A percentile compares a stretch with the other conserved stretches of the same genome.
These are phyloP conservation scores for Scheffersomyces titani DNA, from an alignment of 1,139 yeast species.

Conservation along the genomic window DNA sequence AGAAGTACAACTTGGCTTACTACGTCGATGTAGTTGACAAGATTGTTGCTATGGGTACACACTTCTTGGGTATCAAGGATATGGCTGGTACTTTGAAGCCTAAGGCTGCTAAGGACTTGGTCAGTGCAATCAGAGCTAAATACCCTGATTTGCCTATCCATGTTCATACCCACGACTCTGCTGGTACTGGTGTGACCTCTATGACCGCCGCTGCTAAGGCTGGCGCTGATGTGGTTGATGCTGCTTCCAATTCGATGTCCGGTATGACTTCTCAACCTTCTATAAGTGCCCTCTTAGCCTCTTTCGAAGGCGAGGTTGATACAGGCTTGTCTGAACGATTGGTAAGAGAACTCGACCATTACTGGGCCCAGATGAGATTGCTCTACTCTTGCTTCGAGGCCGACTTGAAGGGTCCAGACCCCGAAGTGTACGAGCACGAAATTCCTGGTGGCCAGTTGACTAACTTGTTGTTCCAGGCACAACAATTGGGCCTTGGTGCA, in stretches of 20 bases:
- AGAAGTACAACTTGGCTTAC: slow-evolving; percentile 92
- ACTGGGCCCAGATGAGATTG: slow-evolving; percentile 99
- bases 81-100: slow-evolving; percentile 99
- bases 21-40: slow-evolving; percentile 79
- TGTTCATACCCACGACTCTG: slow-evolving; percentile 98
- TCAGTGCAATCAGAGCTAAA: slow-evolving; percentile 77
- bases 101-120: slow-evolving; percentile 79
- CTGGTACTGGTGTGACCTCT: slow-evolving; percentile 98
- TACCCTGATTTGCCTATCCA: slow-evolving; percentile 96
- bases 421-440: slow-evolving; percentile 97
- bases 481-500: slow-evolving; percentile 95
- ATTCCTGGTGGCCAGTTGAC: slow-evolving; percentile 99
- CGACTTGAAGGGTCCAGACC: slow-evolving; percentile 98
- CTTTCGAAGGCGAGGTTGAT: slow-evolving; percentile 82
- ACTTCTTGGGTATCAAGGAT: slow-evolving; percentile 94
- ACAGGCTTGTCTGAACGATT: slow-evolving; percentile 69
- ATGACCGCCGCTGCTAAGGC: slow-evolving; percentile 94
- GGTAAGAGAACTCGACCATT: slow-evolving; percentile 82
- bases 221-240: slow-evolving; percentile 98
- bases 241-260: slow-evolving; percentile 95
- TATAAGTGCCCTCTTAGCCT: slow-evolving; percentile 86
- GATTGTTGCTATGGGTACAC: slow-evolving; percentile 93
- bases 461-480: slow-evolving; percentile 96
- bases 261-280: slow-evolving; percentile 99
- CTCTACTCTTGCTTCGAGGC: slow-evolving; percentile 97